Percentiles rank a stretch among this genome's conserved stretches.
phyloP scores from a whole-genome alignment of 2,329 filamentous ascomycete species.

The Arthroderma sp. region DNA sequence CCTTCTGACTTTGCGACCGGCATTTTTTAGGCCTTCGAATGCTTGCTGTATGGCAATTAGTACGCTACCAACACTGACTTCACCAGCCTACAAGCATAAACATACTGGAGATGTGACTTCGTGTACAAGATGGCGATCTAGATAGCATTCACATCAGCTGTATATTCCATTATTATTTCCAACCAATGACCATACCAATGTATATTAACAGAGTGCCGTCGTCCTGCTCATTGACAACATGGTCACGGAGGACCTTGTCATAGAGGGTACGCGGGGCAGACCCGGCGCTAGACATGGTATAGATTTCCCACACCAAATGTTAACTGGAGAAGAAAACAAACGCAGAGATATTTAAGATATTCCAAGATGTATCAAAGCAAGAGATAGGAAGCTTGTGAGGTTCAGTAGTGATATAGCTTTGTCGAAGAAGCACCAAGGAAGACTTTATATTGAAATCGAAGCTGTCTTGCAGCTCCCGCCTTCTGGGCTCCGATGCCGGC shows the following conservation, averaged over 20 bases:
- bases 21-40: conserved; percentile 88
- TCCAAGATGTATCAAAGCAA: too few species aligned
- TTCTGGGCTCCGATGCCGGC: too few species aligned
- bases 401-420: too few species aligned
- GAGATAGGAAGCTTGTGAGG: too few species aligned
- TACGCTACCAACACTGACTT: background rate
- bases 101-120: conserved; percentile 92
- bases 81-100: conserved; percentile 13
- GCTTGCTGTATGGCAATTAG: conserved; percentile 54
- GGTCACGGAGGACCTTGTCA: conserved; percentile 91
- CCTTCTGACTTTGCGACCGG: conserved; percentile 72
- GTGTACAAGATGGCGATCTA: conserved; percentile 90
- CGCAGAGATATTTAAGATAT: too few species aligned
- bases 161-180: background rate
- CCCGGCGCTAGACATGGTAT: too few species aligned
- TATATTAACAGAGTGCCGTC: conserved; percentile 89
- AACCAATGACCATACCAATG: conserved; percentile 50
- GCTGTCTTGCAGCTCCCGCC: too few species aligned
- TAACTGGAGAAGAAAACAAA: too few species aligned
- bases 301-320: too few species aligned
- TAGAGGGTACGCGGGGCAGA: conserved; percentile 52
- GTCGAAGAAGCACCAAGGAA: too few species aligned
- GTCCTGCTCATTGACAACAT: conserved; percentile 88
- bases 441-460: too few species aligned
- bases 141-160: conserved; percentile 4